These are phyloP conservation scores for Tothia fuscella DNA, from an alignment of 2,329 filamentous ascomycete species.

Conservation along the genomic window DNA sequence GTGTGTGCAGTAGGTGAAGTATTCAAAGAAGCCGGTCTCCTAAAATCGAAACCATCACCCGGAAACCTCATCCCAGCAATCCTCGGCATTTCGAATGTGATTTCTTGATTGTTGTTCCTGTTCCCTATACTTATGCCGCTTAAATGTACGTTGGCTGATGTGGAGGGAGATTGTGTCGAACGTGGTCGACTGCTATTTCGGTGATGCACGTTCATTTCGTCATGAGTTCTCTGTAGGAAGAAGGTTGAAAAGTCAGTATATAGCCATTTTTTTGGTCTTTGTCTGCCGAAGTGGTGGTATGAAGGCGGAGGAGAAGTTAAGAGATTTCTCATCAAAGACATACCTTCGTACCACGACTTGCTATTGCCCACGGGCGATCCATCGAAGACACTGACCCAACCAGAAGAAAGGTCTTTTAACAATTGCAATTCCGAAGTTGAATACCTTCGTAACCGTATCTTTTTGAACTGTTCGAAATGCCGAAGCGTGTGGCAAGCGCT, in stretches of 20 bases:
- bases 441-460: too few species aligned
- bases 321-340: too few species aligned
- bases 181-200: constrained; percentile 7
- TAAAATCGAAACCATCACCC: constrained; percentile 44
- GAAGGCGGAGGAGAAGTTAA: too few species aligned
- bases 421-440: too few species aligned
- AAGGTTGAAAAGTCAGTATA: background rate
- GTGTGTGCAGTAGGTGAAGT: constrained; percentile 4
- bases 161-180: constrained; percentile 4
- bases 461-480: too few species aligned
- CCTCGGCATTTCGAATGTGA: constrained; percentile 14
- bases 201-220: constrained; percentile 20
- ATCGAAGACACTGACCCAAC: too few species aligned
- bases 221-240: constrained; percentile 22
- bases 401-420: too few species aligned
- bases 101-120: constrained; percentile 16
- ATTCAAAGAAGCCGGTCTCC: constrained; percentile 35
- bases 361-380: too few species aligned
- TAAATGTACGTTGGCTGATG: constrained; percentile 9
- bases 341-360: too few species aligned
- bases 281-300: too few species aligned
- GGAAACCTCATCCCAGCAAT: constrained; percentile 24
- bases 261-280: too few species aligned
- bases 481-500: too few species aligned
- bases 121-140: constrained; percentile 21